Evolutionary conservation across 2,329 filamentous ascomycete genomes (phyloP).

Genomic region (Paecilomyces niveus): DNA sequence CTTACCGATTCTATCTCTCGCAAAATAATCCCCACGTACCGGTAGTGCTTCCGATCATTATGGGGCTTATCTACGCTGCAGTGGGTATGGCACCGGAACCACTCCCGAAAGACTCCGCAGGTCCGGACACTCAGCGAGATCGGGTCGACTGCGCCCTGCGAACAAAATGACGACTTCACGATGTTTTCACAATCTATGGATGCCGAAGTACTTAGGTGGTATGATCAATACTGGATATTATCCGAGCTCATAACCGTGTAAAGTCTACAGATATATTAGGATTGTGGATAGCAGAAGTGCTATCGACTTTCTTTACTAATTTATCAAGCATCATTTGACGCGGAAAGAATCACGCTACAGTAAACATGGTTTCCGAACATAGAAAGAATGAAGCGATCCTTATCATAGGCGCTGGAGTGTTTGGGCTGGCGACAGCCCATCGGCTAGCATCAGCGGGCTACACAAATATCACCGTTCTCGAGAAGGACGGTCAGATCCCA

Average conservation of each 20-base stretch:
- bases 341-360: neutral
- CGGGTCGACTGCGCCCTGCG: too few species aligned
- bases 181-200: neutral
- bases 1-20: too few species aligned
- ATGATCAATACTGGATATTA: neutral
- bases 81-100: neutral
- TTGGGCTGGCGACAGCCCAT: constrained; percentile 45
- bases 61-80: neutral
- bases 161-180: neutral
- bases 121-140: neutral
- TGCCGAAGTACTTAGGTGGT: neutral
- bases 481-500: constrained; percentile 30
- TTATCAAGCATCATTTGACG: neutral
- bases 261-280: neutral
- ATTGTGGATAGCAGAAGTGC: neutral
- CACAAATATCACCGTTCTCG: constrained; percentile 42
- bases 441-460: constrained; percentile 41
- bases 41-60: neutral
- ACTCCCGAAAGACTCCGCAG: neutral
- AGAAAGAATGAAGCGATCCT: constrained; percentile 11
- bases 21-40: neutral
- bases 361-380: neutral
- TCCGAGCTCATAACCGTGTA: neutral
- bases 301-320: neutral
- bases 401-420: constrained; percentile 42